Conservation (phyloP, 2,329 filamentous ascomycete genomes). For the Apiospora aurea region DNA sequence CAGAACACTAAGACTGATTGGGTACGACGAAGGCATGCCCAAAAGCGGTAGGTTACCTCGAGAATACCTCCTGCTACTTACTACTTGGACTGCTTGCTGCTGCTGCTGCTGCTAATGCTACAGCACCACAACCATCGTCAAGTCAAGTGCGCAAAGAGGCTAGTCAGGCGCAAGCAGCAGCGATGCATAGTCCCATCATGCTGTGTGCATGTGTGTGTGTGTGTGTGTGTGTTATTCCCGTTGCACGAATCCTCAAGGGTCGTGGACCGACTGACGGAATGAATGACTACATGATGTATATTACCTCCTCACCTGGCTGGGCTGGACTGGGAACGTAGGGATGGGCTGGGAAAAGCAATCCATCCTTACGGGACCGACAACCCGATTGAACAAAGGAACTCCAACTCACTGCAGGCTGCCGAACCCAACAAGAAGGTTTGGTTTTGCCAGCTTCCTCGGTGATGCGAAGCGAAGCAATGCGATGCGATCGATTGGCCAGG, state of each 20-base stretch:
- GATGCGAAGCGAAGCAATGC: conserved; percentile 9
- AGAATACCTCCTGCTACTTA: not conserved
- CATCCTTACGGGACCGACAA: conserved; percentile 10
- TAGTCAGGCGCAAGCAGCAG: conserved; percentile 1
- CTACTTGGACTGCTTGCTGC: too few species aligned
- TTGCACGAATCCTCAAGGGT: conserved; percentile 3
- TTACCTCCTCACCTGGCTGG: not conserved
- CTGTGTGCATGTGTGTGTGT: not conserved
- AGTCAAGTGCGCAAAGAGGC: conserved; percentile 12
- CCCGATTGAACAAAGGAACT: conserved; percentile 16
- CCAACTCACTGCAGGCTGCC: conserved; percentile 21
- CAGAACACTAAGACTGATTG: not conserved
- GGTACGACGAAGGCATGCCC: conserved; percentile 15
- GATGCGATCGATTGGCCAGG: conserved; percentile 1
- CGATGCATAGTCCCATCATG: conserved; percentile 13
- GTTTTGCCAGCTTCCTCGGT: conserved; percentile 18
- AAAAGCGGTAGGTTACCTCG: conserved; percentile 9
- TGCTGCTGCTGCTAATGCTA: too few species aligned
- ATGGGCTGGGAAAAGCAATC: conserved; percentile 1
- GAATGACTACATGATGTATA: not conserved
- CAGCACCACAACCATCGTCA: not conserved
- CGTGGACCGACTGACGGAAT: not conserved
- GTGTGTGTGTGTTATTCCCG: not conserved
- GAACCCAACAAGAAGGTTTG: conserved; percentile 21
- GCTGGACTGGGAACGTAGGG: not conserved